Base-by-base conservation (phyloP, 1,284 basidiomycete species). In the Neotropicomus parvogracilis region DNA sequence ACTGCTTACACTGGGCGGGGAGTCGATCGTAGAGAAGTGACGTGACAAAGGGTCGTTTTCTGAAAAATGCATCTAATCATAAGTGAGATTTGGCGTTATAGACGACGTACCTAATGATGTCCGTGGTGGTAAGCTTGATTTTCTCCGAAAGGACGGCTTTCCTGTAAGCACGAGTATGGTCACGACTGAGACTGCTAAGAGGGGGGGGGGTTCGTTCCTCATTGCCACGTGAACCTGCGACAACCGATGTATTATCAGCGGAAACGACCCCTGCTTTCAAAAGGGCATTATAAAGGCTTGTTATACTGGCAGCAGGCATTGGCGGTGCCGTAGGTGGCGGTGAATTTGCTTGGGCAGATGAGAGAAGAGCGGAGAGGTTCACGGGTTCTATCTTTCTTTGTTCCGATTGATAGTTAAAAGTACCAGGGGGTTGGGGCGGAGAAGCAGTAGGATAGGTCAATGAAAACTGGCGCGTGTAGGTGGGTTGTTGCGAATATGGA, bases 1-100 rank as follows among this genome's bases (percentile, higher is more conserved):
- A 99, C 64, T 98, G 95, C 68, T 88, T 92, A 75, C 95, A 99
- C 69, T 93, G 88, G 19, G 82, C 73, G 10, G 88, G 79, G 19
- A 95, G 75, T 50, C 81, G 80, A 50, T 83, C 76, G 57, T 91
- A 91, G 43, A 95, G 72, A 46, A 94, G 74, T 20, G 80, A 71
- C 54, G 77, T 68, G 53, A 90, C 75, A 26, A 72, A 70, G 2
- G 85, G 75, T 28, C 78, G 79, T 63, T 79, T 79, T 66, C 87
- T 90, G 53, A n/a, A 32, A 28, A 38, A 21, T n/a, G n/a, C n/a
- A 54, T 8, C 10, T 17, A 46, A 34, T 43, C 51, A 35, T 49
- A 44, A 52, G 6, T 16, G 13, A 41, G 46, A 58, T 14, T 5
- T 14, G 26, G 31, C 3, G 11, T 34, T 19, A 41, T 19, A 20